Percentiles rank a stretch among this genome's conserved stretches.
Evolutionary conservation across 1,139 yeast species (phyloP).

Genomic region (Blastobotrys persicus): DNA sequence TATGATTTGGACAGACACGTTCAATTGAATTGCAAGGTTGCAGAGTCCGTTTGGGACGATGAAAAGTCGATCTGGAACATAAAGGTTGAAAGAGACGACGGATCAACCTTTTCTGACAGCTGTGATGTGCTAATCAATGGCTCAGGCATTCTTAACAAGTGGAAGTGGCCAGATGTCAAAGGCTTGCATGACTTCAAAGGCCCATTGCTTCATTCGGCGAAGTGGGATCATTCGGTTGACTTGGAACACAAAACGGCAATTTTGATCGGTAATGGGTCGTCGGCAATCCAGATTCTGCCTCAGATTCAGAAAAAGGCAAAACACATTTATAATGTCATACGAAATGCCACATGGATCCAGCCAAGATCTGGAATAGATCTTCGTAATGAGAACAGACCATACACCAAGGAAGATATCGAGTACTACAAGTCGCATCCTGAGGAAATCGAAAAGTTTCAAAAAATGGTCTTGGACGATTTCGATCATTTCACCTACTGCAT

Average conservation of each 20-base stretch:
- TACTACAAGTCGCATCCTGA: neutral
- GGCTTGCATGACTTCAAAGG: slow-evolving; percentile 30
- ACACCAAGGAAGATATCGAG: slow-evolving; percentile 14
- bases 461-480: slow-evolving; percentile 7
- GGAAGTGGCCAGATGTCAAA: slow-evolving; percentile 27
- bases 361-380: slow-evolving; percentile 14
- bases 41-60: slow-evolving; percentile 25
- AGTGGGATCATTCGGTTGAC: slow-evolving; percentile 28
- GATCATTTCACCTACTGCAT: slow-evolving; percentile 9
- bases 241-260: slow-evolving; percentile 25
- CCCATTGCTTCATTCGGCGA: slow-evolving; percentile 26
- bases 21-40: slow-evolving; percentile 20
- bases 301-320: slow-evolving; percentile 14
- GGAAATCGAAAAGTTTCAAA: slow-evolving; percentile 4
- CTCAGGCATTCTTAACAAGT: slow-evolving; percentile 27
- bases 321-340: slow-evolving; percentile 14
- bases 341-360: slow-evolving; percentile 14
- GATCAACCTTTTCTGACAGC: slow-evolving; percentile 16
- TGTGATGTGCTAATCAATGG: slow-evolving; percentile 24
- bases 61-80: slow-evolving; percentile 25
- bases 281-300: slow-evolving; percentile 31
- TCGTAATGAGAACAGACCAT: slow-evolving; percentile 12
- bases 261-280: slow-evolving; percentile 31
- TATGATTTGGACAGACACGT: slow-evolving; percentile 24
- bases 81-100: slow-evolving; percentile 18